phyloP scores from a whole-genome alignment of 805 yeast genomes.

The Barnettozyma sucrosica region DNA sequence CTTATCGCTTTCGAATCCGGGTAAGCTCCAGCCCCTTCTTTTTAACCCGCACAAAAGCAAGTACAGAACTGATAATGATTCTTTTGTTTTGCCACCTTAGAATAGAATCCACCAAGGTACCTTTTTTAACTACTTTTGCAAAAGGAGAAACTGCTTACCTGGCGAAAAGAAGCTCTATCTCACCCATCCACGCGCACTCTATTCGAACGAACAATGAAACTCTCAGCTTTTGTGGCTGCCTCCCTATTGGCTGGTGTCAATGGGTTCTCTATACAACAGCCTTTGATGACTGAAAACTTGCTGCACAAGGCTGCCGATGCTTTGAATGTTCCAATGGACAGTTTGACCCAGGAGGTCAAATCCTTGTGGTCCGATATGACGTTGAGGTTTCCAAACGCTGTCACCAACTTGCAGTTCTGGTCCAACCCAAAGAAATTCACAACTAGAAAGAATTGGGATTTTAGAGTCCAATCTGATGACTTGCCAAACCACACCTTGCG shows the following conservation, averaged over 20 bases:
- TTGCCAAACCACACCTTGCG: conserved; percentile 52
- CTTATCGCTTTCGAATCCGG: not conserved
- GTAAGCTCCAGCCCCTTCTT: no score
- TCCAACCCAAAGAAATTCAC: conserved; percentile 43
- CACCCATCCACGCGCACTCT: not conserved
- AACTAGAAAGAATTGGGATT: conserved; percentile 28
- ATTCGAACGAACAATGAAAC: conserved; percentile 8
- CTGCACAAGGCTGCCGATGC: conserved; percentile 45
- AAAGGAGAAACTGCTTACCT: not conserved
- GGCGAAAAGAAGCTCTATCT: not conserved
- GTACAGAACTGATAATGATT: not conserved
- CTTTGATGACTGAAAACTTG: conserved; percentile 29
- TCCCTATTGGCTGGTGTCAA: conserved; percentile 16
- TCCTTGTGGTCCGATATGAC: conserved; percentile 61
- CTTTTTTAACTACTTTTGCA: no score
- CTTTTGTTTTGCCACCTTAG: not conserved
- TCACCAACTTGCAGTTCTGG: conserved; percentile 42
- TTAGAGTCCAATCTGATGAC: conserved; percentile 34
- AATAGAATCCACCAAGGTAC: not conserved
- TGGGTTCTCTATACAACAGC: conserved; percentile 30
- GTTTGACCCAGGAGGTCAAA: conserved; percentile 44
- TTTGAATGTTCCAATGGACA: conserved; percentile 44
- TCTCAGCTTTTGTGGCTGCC: conserved; percentile 14
- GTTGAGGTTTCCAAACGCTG: conserved; percentile 50
- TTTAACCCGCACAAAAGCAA: not conserved